These are phyloP conservation scores for Sedum album DNA, from an alignment of 164 flowering plant genomes.

Conservation along the genomic window DNA sequence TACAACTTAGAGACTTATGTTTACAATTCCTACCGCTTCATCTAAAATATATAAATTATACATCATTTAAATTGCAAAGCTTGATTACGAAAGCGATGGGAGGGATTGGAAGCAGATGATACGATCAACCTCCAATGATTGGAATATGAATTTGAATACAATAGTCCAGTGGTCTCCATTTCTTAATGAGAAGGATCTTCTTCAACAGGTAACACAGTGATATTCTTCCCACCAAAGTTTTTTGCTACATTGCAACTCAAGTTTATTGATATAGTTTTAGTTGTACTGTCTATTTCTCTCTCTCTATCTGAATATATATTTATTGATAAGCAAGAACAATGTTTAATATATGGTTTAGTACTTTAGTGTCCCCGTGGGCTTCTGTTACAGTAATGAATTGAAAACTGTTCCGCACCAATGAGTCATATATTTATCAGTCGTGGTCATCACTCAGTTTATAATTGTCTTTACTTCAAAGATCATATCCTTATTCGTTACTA, in stretches of 20 bases:
- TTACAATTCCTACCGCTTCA: neutral
- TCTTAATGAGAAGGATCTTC: conserved; percentile 48
- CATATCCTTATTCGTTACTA: neutral
- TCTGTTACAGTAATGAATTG: neutral
- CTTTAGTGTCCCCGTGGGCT: neutral
- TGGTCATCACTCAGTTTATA: neutral
- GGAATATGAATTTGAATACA: conserved; percentile 54
- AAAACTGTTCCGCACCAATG: neutral
- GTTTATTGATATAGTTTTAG: no score
- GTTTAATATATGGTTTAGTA: neutral
- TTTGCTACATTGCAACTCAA: neutral
- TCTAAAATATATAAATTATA: neutral
- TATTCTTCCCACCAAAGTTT: neutral
- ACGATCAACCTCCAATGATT: conserved; percentile 38
- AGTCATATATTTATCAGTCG: neutral
- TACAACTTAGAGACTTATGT: neutral
- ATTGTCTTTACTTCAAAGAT: neutral
- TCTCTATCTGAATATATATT: neutral
- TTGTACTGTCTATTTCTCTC: no score
- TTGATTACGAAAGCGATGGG: conserved; percentile 50
- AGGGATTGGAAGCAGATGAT: conserved; percentile 33
- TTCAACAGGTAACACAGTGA: conserved; percentile 39
- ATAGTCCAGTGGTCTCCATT: conserved; percentile 72
- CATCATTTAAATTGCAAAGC: conserved; percentile 21
- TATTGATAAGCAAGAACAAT: neutral